These are phyloP conservation scores for Cladosporium sp. DNA, from an alignment of 2,329 filamentous ascomycete genomes.

Conservation along the genomic window DNA sequence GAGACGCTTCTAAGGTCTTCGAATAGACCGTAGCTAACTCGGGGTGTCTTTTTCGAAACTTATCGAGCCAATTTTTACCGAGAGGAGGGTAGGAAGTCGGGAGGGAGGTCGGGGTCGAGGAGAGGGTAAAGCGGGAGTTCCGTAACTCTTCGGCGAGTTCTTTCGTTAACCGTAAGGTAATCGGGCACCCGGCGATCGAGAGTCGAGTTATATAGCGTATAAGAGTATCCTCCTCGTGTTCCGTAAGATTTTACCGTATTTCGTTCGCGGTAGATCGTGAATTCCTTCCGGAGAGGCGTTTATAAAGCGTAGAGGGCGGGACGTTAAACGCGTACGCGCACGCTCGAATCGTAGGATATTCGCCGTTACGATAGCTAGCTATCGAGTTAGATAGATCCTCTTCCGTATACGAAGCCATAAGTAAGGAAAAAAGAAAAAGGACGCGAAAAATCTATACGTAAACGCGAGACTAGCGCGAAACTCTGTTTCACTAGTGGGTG, in stretches of 20 bases:
- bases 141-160: not conserved
- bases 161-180: not conserved
- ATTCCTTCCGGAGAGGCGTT: not conserved
- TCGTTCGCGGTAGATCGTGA: not conserved
- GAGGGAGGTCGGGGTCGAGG: not conserved
- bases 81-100: conserved; percentile 1
- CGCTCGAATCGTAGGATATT: not conserved
- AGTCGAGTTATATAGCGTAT: not conserved
- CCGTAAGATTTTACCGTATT: not conserved
- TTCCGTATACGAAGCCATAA: not conserved
- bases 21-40: conserved; percentile 3
- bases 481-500: no score
- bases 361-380: not conserved
- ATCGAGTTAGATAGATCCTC: not conserved
- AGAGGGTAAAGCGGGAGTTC: not conserved
- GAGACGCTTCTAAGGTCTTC: not conserved
- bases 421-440: not conserved
- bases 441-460: not conserved
- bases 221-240: not conserved
- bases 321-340: conserved; percentile 1
- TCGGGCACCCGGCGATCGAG: not conserved
- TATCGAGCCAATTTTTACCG: conserved; percentile 10
- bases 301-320: not conserved
- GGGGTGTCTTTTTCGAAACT: conserved; percentile 10
- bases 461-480: not conserved